Conservation (phyloP, 176 grass and related monocot species). For the Ampelocalamus luodianensis region DNA sequence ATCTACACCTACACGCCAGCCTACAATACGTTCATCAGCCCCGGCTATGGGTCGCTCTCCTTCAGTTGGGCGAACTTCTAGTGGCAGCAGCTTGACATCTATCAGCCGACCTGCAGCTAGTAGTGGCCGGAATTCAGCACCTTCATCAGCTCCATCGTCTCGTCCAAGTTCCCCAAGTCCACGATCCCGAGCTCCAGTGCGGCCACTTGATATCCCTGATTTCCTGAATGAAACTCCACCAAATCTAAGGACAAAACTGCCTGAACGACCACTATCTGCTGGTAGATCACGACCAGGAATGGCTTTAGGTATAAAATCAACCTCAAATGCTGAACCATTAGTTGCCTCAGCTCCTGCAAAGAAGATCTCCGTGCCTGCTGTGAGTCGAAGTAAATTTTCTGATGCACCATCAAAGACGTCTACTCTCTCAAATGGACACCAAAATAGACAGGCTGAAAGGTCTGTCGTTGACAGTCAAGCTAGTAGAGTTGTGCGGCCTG, state of each 20-base stretch:
- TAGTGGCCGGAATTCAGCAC: constrained; percentile 71
- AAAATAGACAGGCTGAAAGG: constrained; percentile 55
- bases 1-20: constrained; percentile 76
- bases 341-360: constrained; percentile 51
- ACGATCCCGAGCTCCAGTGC: constrained; percentile 55
- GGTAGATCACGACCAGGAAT: constrained; percentile 83
- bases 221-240: constrained; percentile 86
- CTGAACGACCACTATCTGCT: constrained; percentile 85
- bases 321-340: constrained; percentile 54
- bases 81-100: constrained; percentile 51
- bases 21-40: constrained; percentile 51
- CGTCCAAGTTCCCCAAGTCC: constrained; percentile 81
- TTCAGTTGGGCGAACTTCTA: constrained; percentile 66
- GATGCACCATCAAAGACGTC: constrained; percentile 65
- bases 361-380: constrained; percentile 67
- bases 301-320: constrained; percentile 61
- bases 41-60: constrained; percentile 61
- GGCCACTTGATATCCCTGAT: constrained; percentile 88
- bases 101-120: constrained; percentile 48
- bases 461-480: constrained; percentile 58
- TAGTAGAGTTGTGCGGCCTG: constrained; percentile 45
- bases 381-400: constrained; percentile 74
- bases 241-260: constrained; percentile 91
- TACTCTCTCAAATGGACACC: constrained; percentile 68
- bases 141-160: constrained; percentile 73